Base-by-base conservation (phyloP, 2,329 filamentous ascomycete genomes). In the Nemania abortiva region DNA sequence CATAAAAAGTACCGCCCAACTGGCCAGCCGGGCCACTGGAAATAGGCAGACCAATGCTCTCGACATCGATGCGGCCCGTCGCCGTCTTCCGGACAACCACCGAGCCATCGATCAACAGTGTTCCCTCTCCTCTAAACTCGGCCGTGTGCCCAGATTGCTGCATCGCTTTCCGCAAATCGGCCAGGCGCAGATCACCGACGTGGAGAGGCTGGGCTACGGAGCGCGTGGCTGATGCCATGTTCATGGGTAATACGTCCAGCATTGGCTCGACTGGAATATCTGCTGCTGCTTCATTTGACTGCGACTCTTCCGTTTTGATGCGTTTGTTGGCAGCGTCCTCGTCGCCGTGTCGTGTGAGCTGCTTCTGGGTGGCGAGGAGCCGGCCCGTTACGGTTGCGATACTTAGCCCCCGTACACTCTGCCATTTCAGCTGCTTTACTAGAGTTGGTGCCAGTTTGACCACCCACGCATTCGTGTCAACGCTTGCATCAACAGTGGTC, bases 381-480 rank as follows among this genome's bases (percentile, higher is more conserved):
- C 83, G 90, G 10, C 94, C 96, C 2, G 94, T 97, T 64, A 99
- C 86, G n/a, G 95, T 97, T 18, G 97, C 95, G 66, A 99, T 93
- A 47, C 94, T 92, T 7, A 98, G 84, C 1, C 92, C 94, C 65
- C 94, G 91, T 27, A 98, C 94, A 67, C 93, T 95, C 82, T 98
- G 96, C 96, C 96, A 98, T 77, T 93, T 93, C 68, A 99, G 86
- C 74, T 92, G 92, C 81, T 93, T 93, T 68, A 97, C 92, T 22
- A 99, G 88, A 53, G 88, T 84, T 74, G 95, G 93, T 57, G 93
- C 94, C 20, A 99, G 87, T 80, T 95, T 97, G 69, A 99, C 92
- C 27, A 93, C 91, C 96, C 97, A 99, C 3, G 96, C 95, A 78
- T 98, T 98, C 5, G 95, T 98, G 79, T 99, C 96, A 50, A 98